Evolutionary conservation across 1,284 basidiomycete species (phyloP).

Genomic region (Leccinum ponderosum): DNA sequence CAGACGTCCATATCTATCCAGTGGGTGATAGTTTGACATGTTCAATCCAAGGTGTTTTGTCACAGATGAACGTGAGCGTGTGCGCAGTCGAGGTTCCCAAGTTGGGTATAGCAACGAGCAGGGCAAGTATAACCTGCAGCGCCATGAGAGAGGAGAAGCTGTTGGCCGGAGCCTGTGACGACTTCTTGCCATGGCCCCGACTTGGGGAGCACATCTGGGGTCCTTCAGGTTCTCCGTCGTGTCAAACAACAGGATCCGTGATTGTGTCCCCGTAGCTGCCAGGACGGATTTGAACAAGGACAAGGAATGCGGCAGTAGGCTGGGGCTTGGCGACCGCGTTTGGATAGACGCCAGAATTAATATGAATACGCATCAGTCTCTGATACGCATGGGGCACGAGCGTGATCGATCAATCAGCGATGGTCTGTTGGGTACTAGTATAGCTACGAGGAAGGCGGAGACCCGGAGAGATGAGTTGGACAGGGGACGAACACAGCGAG

Average conservation of each 20-base stretch:
- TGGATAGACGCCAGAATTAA: constrained; percentile 8
- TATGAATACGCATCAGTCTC: constrained; percentile 9
- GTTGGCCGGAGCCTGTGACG: not conserved
- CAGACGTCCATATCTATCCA: constrained; percentile 10
- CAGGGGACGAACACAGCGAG: constrained; percentile 1
- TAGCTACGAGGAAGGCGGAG: not conserved
- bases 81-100: constrained; percentile 15
- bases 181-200: not conserved
- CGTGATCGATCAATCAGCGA: constrained; percentile 20
- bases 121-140: constrained; percentile 20
- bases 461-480: not conserved
- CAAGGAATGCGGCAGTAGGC: constrained; percentile 23
- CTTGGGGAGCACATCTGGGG: constrained; percentile 13
- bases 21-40: constrained; percentile 10
- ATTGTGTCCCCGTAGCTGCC: constrained; percentile 21
- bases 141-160: constrained; percentile 26
- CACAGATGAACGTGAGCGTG: constrained; percentile 26
- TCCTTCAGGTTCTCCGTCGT: constrained; percentile 12
- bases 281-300: constrained; percentile 18
- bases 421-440: not conserved
- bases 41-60: constrained; percentile 14
- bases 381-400: constrained; percentile 8
- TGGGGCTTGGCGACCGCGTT: constrained; percentile 28
- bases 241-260: not conserved
- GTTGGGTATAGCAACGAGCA: constrained; percentile 25